Evolutionary conservation across 2,329 filamentous ascomycete species (phyloP), one percentile per base, ranked within the genome.

Genomic region (Ophiostoma novo-ulmi): DNA sequence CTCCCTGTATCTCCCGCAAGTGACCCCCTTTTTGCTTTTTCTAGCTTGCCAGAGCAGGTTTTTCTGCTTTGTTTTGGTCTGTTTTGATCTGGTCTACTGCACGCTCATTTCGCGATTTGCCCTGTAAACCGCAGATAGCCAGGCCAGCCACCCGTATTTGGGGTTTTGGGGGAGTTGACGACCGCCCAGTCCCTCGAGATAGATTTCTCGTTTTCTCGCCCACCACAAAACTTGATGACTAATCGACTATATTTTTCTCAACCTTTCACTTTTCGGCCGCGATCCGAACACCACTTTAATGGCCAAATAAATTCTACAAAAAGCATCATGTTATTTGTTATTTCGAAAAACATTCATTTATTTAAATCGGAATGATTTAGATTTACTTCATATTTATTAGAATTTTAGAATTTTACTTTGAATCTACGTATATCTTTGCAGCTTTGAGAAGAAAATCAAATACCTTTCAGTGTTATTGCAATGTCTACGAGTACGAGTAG

Each of bases 1-100:
- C 61, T 64, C 61, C 61, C 61, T 64, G 61, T 64, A 64, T 64
- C 61, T 64, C 35, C 61, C 61, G 61, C 61, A 64, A 64, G 31
- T 35, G 17, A 35, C 61, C 35, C 52, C 61, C 61, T 36, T 17
- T 64, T 64, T 20, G 58, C 58, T 36, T 64, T 64, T 58, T 26
- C 52, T 58, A 58, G 52, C 52, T 26, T 13, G 10, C 22, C 52
- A 58, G 52, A 58, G 52, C 22, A 58, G 58, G 31, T 64, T 36
- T 64, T 35, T 63, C 13, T 64, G 3, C 7, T 20, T 8, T 36
- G 13, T 6, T 61, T 22, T 31, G 55, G 14, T 17, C 48, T 52
- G 48, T 14, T 17, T n/a, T 17, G 48, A 3, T 39, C 38, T 20
- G 14, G 44, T 48, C 44, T 48, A 20, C 44, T 48, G 44, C 44